These are phyloP conservation scores for Diaporthe caulivora DNA, from an alignment of 2,329 filamentous ascomycete genomes.

Conservation along the genomic window DNA sequence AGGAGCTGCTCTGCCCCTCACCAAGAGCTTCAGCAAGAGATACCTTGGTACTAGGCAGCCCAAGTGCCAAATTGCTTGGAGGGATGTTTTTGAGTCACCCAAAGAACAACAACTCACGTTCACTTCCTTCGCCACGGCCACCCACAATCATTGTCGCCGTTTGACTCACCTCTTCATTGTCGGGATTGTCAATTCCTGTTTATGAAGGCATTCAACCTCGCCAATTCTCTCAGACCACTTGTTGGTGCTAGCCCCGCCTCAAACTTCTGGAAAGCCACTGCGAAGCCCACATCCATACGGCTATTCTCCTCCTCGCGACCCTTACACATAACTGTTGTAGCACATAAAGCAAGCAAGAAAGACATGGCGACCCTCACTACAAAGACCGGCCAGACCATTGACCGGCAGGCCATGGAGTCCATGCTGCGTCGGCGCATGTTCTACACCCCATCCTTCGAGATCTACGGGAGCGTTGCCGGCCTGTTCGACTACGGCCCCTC, in stretches of 20 bases:
- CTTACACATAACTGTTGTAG: neutral
- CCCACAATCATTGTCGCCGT: neutral
- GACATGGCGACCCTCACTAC: constrained; percentile 66
- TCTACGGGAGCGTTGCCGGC: constrained; percentile 89
- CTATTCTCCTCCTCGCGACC: constrained; percentile 27
- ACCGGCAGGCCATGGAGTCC: constrained; percentile 83
- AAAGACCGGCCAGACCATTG: constrained; percentile 89
- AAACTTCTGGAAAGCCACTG: constrained; percentile 29
- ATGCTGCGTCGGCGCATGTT: constrained; percentile 91
- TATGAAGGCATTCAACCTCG: constrained; percentile 44
- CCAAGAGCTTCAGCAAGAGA: constrained; percentile 1
- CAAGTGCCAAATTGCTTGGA: neutral
- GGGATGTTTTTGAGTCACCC: constrained; percentile 28
- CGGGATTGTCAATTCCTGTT: constrained; percentile 36
- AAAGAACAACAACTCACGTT: neutral
- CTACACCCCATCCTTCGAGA: constrained; percentile 96
- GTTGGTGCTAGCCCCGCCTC: constrained; percentile 41
- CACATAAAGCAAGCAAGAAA: neutral
- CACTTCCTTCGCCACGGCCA: neutral
- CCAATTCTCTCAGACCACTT: constrained; percentile 43
- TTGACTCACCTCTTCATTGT: neutral
- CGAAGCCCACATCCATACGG: constrained; percentile 35
- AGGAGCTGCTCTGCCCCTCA: constrained; percentile 17
- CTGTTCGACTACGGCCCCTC: constrained; percentile 96
- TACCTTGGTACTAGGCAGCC: neutral